Conservation (phyloP, 495 filamentous ascomycete genomes). For the Chaetomidium leptoderma region DNA sequence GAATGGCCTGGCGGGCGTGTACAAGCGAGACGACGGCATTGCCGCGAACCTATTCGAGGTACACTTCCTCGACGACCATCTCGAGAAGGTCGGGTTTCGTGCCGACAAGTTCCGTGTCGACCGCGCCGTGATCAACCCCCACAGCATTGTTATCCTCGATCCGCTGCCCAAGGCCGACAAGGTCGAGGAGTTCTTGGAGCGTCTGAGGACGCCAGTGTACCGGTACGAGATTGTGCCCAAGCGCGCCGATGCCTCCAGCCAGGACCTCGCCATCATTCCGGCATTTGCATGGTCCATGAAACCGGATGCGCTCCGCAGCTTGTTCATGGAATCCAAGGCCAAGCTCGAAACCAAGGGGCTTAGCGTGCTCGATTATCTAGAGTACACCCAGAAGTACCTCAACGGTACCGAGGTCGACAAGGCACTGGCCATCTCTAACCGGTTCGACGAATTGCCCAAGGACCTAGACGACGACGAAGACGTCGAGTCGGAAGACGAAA, state of each 20-base stretch:
- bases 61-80: constrained; percentile 5
- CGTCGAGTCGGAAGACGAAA: neutral
- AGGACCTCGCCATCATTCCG: constrained; percentile 15
- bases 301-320: neutral
- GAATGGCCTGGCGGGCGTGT: constrained; percentile 9
- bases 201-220: neutral
- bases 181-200: constrained; percentile 1
- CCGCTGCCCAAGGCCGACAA: constrained; percentile 4
- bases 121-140: neutral
- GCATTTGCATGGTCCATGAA: constrained; percentile 5
- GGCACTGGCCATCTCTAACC: constrained; percentile 6
- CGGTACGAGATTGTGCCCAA: neutral
- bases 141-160: constrained; percentile 14
- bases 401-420: neutral
- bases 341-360: constrained; percentile 5
- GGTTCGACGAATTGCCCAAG: constrained; percentile 2
- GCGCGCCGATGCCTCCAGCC: neutral
- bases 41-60: neutral
- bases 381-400: constrained; percentile 8
- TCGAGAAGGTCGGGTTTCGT: constrained; percentile 10
- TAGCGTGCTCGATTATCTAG: constrained; percentile 5
- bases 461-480: neutral
- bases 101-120: neutral
- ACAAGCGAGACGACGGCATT: neutral
- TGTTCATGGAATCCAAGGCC: constrained; percentile 8